Base-by-base conservation (phyloP, 1,139 yeast genomes). In the Yamadazyma oceani region DNA sequence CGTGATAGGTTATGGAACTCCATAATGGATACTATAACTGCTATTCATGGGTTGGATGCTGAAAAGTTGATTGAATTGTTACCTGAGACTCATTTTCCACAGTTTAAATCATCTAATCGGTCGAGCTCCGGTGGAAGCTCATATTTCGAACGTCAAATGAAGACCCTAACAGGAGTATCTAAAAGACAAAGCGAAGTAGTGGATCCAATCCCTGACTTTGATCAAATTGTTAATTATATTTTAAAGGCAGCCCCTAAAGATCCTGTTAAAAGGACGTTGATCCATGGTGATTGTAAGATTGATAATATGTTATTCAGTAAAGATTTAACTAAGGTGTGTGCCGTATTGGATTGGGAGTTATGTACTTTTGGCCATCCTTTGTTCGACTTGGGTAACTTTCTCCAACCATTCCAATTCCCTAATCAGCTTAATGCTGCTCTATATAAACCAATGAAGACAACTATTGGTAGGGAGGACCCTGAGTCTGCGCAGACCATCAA, bases 241-340 rank as follows among this genome's bases (percentile, higher is more conserved):
- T 45, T 62, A 17, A 37, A 49, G 12, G 55, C 61, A 15, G 65
- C 74, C 0, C 80, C 85, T 14, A 49, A 53, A 10, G 86, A 82
- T 43, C 75, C 80, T 0, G 50, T 60, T 2, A 57, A 66, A 7
- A 62, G 69, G 34, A 59, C 75, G 1, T 66, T 81, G 46, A 78
- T 80, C 30, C 87, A 81, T 48, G 87, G 87, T 1, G 87, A 81
- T 55, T 81, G 76, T 62, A 81, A 81, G 51, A 78, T 81, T 32
- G 87, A 81, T 54, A 81, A 81, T 50, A 52, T 81, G 25, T 62
- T 81, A 8, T 80, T 76, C 51, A 77, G 78, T 46, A 74, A 75
- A 6, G 60, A 68, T 1, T 68, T 72, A 33, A 71, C 74, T 15
- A 55, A 60, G 33, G 80, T 80, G 3, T 60, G 73, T 38, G 85